These are phyloP conservation scores for Gossypium longicalyx DNA, from an alignment of 345 rosid genomes.

Conservation along the genomic window DNA sequence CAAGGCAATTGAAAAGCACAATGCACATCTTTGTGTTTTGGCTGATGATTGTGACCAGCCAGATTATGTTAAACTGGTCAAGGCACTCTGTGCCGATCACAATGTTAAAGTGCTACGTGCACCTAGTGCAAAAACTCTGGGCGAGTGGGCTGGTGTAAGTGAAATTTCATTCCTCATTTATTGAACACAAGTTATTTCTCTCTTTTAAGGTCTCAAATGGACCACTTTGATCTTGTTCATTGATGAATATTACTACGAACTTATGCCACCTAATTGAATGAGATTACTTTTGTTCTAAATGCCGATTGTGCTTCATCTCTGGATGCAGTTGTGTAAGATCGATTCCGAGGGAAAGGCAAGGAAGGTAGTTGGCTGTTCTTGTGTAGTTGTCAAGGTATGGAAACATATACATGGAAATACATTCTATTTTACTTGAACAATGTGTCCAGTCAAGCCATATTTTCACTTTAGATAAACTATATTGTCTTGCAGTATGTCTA, in stretches of 20 bases:
- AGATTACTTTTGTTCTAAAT: background rate
- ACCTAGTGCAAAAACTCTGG: conserved; percentile 70
- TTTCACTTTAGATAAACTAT: background rate
- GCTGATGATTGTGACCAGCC: conserved; percentile 85
- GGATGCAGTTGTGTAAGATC: conserved; percentile 69
- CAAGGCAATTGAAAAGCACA: conserved; percentile 70
- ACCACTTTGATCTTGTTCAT: background rate
- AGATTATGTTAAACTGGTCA: conserved; percentile 63
- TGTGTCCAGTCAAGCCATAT: background rate
- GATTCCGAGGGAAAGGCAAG: conserved; percentile 78
- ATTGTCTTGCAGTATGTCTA: background rate
- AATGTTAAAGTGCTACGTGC: conserved; percentile 49
- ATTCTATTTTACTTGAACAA: background rate
- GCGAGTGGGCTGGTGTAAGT: conserved; percentile 93
- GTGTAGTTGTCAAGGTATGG: conserved; percentile 68
- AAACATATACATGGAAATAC: background rate
- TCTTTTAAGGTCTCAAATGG: background rate
- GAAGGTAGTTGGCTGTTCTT: conserved; percentile 82
- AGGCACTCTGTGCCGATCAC: conserved; percentile 72
- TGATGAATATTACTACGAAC: background rate
- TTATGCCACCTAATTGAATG: background rate
- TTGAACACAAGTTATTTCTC: background rate
- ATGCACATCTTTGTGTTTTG: conserved; percentile 62
- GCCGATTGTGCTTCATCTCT: too few relatives aligned
- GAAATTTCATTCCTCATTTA: background rate